These are phyloP conservation scores for Cladorrhinum sp. DNA, from an alignment of 2,329 filamentous ascomycete genomes.

Conservation along the genomic window DNA sequence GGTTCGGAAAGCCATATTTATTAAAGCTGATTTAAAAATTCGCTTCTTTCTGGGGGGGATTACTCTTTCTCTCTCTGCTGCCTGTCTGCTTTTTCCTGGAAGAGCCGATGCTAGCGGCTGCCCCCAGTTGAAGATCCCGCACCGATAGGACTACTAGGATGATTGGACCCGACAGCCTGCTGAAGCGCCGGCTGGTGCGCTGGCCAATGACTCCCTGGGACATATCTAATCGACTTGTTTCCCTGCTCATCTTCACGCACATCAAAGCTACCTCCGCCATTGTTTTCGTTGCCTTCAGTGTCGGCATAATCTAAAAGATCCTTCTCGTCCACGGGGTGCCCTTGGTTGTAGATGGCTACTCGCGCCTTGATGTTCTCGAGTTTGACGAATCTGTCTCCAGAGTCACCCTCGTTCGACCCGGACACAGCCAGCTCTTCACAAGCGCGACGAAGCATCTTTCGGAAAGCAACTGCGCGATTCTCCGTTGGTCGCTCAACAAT, in stretches of 20 bases:
- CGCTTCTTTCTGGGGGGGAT: neutral
- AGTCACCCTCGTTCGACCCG: conserved; percentile 32
- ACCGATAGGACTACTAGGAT: conserved; percentile 61
- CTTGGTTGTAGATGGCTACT: conserved; percentile 57
- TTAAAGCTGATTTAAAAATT: neutral
- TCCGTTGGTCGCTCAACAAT: conserved; percentile 47
- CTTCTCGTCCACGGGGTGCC: conserved; percentile 45
- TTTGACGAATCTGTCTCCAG: conserved; percentile 58
- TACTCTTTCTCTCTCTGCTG: neutral
- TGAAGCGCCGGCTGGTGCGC: conserved; percentile 39
- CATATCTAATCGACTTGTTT: conserved; percentile 51
- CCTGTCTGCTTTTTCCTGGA: neutral
- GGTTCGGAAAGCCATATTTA: no score
- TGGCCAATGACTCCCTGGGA: conserved; percentile 47
- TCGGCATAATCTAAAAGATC: conserved; percentile 85
- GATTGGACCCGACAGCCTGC: conserved; percentile 47
- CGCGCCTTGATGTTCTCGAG: conserved; percentile 65
- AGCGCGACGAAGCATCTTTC: conserved; percentile 71
- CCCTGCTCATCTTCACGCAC: conserved; percentile 52
- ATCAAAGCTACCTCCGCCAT: conserved; percentile 87
- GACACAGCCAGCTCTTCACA: conserved; percentile 59
- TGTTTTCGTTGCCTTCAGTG: conserved; percentile 79
- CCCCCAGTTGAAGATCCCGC: neutral
- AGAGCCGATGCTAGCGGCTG: conserved; percentile 14
- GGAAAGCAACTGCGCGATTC: conserved; percentile 65